Conservation (phyloP, 176 grass and related monocot genomes). For the Chloris gayana region DNA sequence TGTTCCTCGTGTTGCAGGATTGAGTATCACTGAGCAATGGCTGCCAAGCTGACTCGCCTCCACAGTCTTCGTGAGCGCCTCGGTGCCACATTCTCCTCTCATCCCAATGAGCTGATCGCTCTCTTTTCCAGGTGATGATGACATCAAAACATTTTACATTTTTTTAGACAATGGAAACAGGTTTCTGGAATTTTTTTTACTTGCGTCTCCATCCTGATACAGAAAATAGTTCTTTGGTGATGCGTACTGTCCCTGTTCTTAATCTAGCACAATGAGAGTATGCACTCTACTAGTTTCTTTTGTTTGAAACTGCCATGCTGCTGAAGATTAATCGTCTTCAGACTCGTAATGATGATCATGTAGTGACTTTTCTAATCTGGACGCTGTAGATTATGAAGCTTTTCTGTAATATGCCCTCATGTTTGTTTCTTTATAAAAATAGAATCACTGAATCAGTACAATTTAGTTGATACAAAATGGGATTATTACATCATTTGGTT, state of each 20-base stretch:
- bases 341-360: neutral
- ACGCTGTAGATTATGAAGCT: neutral
- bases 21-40: constrained; percentile 53
- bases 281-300: constrained; percentile 5
- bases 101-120: constrained; percentile 95
- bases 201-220: neutral
- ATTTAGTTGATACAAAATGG: neutral
- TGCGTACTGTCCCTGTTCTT: neutral
- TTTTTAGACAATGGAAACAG: too few relatives aligned
- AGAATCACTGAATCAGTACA: neutral
- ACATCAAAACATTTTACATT: constrained; percentile 2
- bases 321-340: neutral
- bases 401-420: neutral
- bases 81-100: constrained; percentile 73
- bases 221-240: constrained; percentile 4
- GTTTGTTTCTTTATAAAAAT: neutral
- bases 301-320: neutral
- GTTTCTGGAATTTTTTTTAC: neutral
- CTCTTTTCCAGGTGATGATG: constrained; percentile 75
- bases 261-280: neutral
- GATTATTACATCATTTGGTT: neutral
- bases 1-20: constrained; percentile 32
- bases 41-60: constrained; percentile 76
- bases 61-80: constrained; percentile 85
- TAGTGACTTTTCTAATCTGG: neutral